Conservation (phyloP, 2,329 filamentous ascomycete genomes). For the Chrysoporthe austroafricana region DNA sequence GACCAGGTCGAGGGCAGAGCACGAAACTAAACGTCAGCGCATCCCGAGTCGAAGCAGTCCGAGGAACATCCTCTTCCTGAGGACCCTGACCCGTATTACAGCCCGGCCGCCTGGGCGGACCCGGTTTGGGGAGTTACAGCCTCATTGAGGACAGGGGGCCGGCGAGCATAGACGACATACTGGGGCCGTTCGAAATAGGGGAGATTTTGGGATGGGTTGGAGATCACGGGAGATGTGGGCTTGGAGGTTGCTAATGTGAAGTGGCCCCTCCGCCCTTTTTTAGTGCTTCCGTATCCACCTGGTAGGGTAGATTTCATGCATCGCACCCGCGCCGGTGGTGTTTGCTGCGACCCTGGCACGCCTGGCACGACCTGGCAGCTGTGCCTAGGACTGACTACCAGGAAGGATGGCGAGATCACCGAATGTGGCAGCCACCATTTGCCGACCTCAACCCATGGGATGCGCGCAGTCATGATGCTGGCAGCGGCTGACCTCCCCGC, state of each 20-base stretch:
- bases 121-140: neutral
- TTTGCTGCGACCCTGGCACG: conserved; percentile 1
- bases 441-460: conserved; percentile 2
- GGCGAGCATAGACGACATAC: neutral
- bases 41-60: neutral
- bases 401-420: conserved; percentile 2
- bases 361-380: neutral
- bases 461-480: conserved; percentile 1
- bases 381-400: neutral
- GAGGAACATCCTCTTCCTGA: neutral
- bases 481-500: conserved; percentile 1
- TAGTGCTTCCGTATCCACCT: conserved; percentile 2
- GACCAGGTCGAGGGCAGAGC: neutral
- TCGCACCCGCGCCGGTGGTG: neutral
- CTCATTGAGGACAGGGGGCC: neutral
- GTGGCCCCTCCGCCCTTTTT: neutral
- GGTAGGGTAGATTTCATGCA: conserved; percentile 11
- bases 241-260: neutral
- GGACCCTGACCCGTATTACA: conserved; percentile 3
- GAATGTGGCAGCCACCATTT: conserved; percentile 8
- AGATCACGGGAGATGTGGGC: conserved; percentile 11
- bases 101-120: neutral
- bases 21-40: neutral
- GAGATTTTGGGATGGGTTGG: neutral
- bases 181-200: neutral